Evolutionary conservation across 768 basidiomycete species (phyloP).

Genomic region (Multifurca ochricompacta): DNA sequence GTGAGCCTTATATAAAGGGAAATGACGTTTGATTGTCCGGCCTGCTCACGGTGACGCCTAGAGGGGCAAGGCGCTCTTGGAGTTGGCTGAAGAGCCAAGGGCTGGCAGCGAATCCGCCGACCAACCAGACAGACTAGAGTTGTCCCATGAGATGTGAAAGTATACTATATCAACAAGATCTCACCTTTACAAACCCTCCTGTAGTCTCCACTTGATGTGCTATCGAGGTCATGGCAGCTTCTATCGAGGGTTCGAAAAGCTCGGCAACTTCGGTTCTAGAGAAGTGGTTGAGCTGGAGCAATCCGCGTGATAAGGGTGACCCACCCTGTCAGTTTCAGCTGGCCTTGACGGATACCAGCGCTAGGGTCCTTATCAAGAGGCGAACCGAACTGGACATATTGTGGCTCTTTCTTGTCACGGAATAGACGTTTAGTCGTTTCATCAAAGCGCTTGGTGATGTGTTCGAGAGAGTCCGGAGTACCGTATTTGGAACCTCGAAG

Average conservation of each 20-base stretch:
- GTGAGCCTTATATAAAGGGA: background rate
- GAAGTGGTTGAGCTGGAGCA: background rate
- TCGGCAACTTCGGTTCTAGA: constrained; percentile 48
- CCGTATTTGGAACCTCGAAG: constrained; percentile 69
- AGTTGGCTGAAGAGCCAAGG: constrained; percentile 74
- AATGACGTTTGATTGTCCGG: constrained; percentile 75
- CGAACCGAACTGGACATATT: constrained; percentile 71
- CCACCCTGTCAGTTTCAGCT: constrained; percentile 64
- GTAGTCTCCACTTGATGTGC: constrained; percentile 64
- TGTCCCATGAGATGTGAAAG: background rate
- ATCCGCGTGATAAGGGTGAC: constrained; percentile 13
- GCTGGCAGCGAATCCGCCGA: constrained; percentile 78
- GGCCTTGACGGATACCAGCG: constrained; percentile 67
- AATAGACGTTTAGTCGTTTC: constrained; percentile 79
- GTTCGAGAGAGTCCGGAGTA: constrained; percentile 60
- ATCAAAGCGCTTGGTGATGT: constrained; percentile 73
- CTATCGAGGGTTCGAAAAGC: constrained; percentile 72
- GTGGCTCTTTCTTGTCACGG: constrained; percentile 55
- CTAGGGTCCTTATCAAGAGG: constrained; percentile 64
- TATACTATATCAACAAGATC: background rate
- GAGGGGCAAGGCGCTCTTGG: constrained; percentile 54
- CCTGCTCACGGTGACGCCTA: constrained; percentile 55
- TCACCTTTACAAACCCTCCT: constrained; percentile 56
- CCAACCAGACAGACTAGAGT: constrained; percentile 67
- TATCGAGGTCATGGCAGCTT: constrained; percentile 64